Conservation (phyloP, 75 land plant genomes). For the Cupressus sempervirens region DNA sequence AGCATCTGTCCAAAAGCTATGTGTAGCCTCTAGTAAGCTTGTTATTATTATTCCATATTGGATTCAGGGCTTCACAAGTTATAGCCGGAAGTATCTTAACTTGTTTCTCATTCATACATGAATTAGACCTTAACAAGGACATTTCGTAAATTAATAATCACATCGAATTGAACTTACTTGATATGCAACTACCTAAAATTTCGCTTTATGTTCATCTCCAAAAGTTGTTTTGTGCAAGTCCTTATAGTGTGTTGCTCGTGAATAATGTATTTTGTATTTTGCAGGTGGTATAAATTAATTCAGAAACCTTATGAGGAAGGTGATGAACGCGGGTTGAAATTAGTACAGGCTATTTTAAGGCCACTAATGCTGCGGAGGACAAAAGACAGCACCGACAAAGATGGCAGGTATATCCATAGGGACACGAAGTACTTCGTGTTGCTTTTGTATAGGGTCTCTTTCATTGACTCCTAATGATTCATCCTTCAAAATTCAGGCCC, state of each 20-base stretch:
- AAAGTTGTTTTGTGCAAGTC: neutral
- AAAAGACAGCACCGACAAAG: slow-evolving; percentile 70
- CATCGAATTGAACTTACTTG: neutral
- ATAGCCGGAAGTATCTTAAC: neutral
- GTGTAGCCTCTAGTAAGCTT: neutral
- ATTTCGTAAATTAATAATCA: neutral
- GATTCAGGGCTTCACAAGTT: neutral
- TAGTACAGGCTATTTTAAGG: slow-evolving; percentile 80
- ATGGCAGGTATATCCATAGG: slow-evolving; percentile 57
- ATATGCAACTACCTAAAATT: neutral
- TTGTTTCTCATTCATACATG: neutral
- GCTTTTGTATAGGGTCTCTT: neutral
- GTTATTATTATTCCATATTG: neutral
- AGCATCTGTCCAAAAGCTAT: neutral
- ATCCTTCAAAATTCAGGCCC: slow-evolving; percentile 44
- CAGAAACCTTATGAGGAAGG: slow-evolving; percentile 98
- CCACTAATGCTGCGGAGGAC: slow-evolving; percentile 94
- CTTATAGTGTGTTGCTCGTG: neutral
- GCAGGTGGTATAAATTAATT: slow-evolving; percentile 89
- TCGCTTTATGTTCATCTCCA: neutral
- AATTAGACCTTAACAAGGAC: neutral
- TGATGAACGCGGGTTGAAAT: slow-evolving; percentile 80
- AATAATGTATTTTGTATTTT: slow-evolving; percentile 12
- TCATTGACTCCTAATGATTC: neutral
- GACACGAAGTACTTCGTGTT: neutral